A percentile compares a stretch with the other conserved stretches of the same genome.
phyloP scores from a whole-genome alignment of 1,139 yeast genomes.

The Nakaseomyces kungkrabaensis region DNA sequence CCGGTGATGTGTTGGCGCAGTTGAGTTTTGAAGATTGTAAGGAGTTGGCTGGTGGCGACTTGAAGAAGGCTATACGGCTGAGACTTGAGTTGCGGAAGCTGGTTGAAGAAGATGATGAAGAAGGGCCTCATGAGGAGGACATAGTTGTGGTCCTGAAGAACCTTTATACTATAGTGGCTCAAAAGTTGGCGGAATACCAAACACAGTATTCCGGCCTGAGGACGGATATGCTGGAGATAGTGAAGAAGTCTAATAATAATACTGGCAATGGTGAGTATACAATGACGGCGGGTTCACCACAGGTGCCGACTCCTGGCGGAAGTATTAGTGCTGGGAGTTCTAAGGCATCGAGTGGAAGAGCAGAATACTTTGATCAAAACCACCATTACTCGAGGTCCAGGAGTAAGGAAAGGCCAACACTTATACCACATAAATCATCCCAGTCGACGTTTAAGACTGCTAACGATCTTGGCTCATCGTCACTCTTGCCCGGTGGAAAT shows the following conservation, averaged over 20 bases:
- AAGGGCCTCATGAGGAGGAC: slow-evolving; percentile 16
- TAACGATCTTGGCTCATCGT: background rate
- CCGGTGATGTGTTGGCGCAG: slow-evolving; percentile 52
- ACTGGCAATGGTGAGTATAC: background rate
- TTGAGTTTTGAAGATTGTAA: slow-evolving; percentile 49
- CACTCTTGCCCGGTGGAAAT: background rate
- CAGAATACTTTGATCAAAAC: slow-evolving; percentile 3
- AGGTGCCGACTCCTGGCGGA: background rate
- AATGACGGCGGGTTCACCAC: background rate
- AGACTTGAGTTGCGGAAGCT: slow-evolving; percentile 36
- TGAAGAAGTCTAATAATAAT: slow-evolving; percentile 11
- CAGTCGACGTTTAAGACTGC: background rate
- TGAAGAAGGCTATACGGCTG: slow-evolving; percentile 38
- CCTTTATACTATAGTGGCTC: slow-evolving; percentile 19
- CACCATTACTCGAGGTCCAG: slow-evolving; percentile 1
- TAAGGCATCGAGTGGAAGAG: background rate
- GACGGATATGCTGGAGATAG: slow-evolving; percentile 25
- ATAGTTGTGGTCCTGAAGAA: slow-evolving; percentile 19
- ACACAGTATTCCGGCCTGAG: slow-evolving; percentile 23
- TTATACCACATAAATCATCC: background rate
- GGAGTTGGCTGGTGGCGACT: slow-evolving; percentile 43
- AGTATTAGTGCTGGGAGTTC: background rate
- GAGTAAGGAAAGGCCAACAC: slow-evolving; percentile 1
- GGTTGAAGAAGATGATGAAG: slow-evolving; percentile 6
- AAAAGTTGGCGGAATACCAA: slow-evolving; percentile 25